A percentile compares a stretch with the other conserved stretches of the same genome.
phyloP scores from a whole-genome alignment of 352 stramenopile species.

The Elongisporangium prolatum region DNA sequence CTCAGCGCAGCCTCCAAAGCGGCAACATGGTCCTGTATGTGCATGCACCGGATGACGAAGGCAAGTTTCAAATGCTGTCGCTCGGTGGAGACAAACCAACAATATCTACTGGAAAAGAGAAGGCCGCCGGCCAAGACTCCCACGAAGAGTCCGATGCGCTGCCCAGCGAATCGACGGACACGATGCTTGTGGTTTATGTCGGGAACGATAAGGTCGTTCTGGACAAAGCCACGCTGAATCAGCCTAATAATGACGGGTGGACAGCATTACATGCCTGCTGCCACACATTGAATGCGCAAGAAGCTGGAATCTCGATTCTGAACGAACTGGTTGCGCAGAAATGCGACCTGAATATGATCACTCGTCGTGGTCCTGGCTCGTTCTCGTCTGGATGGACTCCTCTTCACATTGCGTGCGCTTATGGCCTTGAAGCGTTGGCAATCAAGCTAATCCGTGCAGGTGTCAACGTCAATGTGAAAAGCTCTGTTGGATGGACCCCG shows the following conservation, averaged over 20 bases:
- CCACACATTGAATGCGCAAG: slow-evolving; percentile 64
- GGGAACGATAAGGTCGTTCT: slow-evolving; percentile 71
- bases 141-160: slow-evolving; percentile 9
- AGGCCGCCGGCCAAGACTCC: slow-evolving; percentile 6
- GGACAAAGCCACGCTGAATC: slow-evolving; percentile 54
- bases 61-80: slow-evolving; percentile 46
- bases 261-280: slow-evolving; percentile 72
- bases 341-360: slow-evolving; percentile 55
- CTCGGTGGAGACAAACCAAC: slow-evolving; percentile 17
- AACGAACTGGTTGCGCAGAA: slow-evolving; percentile 58
- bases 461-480: slow-evolving; percentile 59
- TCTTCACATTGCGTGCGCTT: slow-evolving; percentile 73
- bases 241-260: slow-evolving; percentile 78
- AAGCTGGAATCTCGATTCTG: slow-evolving; percentile 69
- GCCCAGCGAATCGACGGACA: slow-evolving; percentile 27
- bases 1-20: slow-evolving; percentile 36
- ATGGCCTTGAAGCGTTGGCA: slow-evolving; percentile 64
- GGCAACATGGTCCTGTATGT: slow-evolving; percentile 68
- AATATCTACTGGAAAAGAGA: slow-evolving; percentile 5
- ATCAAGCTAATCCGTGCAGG: slow-evolving; percentile 73
- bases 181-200: slow-evolving; percentile 60
- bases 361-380: slow-evolving; percentile 56
- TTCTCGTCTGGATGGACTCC: slow-evolving; percentile 79
- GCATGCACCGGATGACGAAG: slow-evolving; percentile 36
- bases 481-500: slow-evolving; percentile 71